These are phyloP conservation scores for Zasmidium citrigriseum DNA, from an alignment of 2,329 filamentous ascomycete species.

Conservation along the genomic window DNA sequence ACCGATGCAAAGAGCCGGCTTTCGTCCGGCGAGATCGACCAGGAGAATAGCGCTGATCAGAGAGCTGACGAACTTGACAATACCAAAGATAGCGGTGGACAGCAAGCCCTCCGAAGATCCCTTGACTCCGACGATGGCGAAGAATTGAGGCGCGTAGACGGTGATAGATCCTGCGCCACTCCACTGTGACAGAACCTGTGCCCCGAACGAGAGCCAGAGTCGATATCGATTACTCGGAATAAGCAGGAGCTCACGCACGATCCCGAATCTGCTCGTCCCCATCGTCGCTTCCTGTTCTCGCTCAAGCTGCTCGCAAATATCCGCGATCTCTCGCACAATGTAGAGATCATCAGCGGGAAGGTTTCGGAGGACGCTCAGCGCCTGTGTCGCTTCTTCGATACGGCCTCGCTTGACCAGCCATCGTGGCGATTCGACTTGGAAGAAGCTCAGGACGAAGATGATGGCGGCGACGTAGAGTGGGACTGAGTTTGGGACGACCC, in stretches of 20 bases:
- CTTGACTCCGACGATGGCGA: conserved; percentile 68
- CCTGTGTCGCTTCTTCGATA: conserved; percentile 31
- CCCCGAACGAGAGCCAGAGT: conserved; percentile 66
- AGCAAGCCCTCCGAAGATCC: conserved; percentile 58
- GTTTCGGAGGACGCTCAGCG: conserved; percentile 33
- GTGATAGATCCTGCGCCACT: conserved; percentile 66
- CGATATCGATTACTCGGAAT: conserved; percentile 71
- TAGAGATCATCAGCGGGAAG: conserved; percentile 33
- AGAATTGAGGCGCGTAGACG: conserved; percentile 73
- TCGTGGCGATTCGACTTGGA: conserved; percentile 34
- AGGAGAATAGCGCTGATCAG: conserved; percentile 73
- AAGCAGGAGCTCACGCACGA: conserved; percentile 68
- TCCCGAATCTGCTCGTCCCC: conserved; percentile 63
- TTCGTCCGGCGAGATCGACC: conserved; percentile 32
- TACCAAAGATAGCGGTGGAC: conserved; percentile 69
- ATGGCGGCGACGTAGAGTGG: conserved; percentile 76
- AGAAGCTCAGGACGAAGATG: conserved; percentile 66
- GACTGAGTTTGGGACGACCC: conserved; percentile 70
- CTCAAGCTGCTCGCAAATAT: conserved; percentile 66
- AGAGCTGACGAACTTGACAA: conserved; percentile 69
- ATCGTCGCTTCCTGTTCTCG: conserved; percentile 71
- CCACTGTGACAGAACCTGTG: conserved; percentile 75
- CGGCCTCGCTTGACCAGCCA: conserved; percentile 37
- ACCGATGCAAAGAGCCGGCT: conserved; percentile 48
- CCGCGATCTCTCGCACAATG: conserved; percentile 54